Percentiles rank a stretch among this genome's conserved stretches.
These are phyloP conservation scores for Hymenoscyphus scutula DNA, from an alignment of 2,329 filamentous ascomycete species.

Conservation along the genomic window DNA sequence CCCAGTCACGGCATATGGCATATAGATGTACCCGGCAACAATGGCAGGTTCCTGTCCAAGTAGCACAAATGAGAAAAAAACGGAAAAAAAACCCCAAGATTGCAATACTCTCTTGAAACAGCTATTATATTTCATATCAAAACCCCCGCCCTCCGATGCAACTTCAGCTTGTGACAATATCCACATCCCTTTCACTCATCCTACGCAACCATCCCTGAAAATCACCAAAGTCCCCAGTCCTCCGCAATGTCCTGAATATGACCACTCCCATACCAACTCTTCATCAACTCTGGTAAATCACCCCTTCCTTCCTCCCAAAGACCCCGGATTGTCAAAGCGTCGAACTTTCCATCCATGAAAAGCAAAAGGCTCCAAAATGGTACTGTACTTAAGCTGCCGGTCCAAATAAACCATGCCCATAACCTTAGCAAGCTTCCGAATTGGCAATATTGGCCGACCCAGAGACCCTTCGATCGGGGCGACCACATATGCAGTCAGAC, in stretches of 20 bases:
- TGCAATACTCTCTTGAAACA: no score
- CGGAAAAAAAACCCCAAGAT: no score
- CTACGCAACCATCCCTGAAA: no score
- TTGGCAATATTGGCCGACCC: not conserved
- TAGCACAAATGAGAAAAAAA: no score
- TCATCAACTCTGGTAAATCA: not conserved
- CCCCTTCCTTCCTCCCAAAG: not conserved
- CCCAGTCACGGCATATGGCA: no score
- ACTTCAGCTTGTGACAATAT: no score
- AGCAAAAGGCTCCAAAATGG: not conserved
- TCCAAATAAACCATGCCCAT: not conserved
- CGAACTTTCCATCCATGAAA: not conserved
- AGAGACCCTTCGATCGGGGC: not conserved
- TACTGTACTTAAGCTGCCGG: not conserved
- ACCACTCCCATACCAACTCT: not conserved
- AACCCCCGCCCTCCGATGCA: no score
- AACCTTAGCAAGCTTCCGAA: not conserved
- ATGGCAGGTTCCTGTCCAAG: no score
- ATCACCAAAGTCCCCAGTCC: not conserved
- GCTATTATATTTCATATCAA: no score
- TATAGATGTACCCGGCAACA: no score
- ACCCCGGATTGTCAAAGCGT: not conserved
- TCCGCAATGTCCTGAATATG: not conserved
- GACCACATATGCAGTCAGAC: slow-evolving; percentile 3
- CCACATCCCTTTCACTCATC: no score